Evolutionary conservation across 495 filamentous ascomycete genomes (phyloP), one percentile per base, ranked within the genome.

Genomic region (Aspergillus kassunensis): DNA sequence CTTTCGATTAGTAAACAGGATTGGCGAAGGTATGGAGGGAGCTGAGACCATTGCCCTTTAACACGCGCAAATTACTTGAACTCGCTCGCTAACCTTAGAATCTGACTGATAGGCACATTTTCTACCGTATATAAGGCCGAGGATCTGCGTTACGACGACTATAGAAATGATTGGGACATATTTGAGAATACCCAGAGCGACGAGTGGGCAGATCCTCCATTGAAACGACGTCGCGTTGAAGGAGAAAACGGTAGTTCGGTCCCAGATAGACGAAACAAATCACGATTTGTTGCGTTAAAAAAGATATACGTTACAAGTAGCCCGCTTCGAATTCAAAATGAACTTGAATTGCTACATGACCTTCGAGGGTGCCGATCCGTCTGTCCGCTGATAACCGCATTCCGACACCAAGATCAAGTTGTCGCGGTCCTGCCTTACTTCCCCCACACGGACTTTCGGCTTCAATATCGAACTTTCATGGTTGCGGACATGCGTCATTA

Each of bases 261-360:
- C 16, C 53, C 74, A 39, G 58, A 51, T 12, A 67, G 62, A 31
- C 62, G 61, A 54, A 66, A 60, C 35, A 70, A 68, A 52, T 80
- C 86, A 15, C 88, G 85, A 61, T 97, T 84, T 61, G 93, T 99
- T 34, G 93, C 93, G 20, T 85, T 99, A 67, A 99, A 99, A 70
- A 97, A 97, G 70, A 97, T 99, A 56, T 97, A 97, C 64, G 93
- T 97, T 47, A 99, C 93, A 3, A 95, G 90, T 60, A 95, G 90
- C 34, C 93, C 93, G 2, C 73, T 82, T 24, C 88, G 93, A 27
- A 97, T 97, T 53, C 84, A 96, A 60, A 99, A 99, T 70, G 93
- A 99, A 69, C 82, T 99, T 7, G 95, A 97, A 55, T 79, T 99
- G 10, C 82, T 99, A n/a, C 86, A 96, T 65, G 90, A 93, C 64